Percentiles rank a stretch among this genome's conserved stretches.
Evolutionary conservation across 306 rosid genomes (phyloP).

Genomic region (Canavalia ensiformis): DNA sequence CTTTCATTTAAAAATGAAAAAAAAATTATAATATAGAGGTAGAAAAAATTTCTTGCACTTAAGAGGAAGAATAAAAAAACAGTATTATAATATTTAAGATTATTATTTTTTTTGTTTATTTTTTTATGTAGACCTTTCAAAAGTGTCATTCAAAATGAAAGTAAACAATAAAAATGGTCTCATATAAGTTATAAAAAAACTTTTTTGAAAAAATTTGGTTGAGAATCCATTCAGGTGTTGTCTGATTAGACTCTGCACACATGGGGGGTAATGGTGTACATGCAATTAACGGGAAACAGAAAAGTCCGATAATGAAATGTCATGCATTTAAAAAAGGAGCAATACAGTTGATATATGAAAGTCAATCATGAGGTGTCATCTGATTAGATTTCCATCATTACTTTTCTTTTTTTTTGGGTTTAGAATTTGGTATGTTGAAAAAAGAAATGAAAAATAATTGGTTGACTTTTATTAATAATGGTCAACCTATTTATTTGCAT

Average conservation of each 20-base stretch:
- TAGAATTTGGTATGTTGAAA: not conserved
- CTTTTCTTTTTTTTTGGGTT: not conserved
- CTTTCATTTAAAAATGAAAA: not conserved
- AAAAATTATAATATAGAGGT: too few species aligned
- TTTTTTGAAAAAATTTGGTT: not conserved
- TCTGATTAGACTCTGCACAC: conserved; percentile 47
- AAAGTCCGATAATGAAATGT: conserved; percentile 32
- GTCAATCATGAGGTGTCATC: conserved; percentile 44
- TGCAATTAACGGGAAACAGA: conserved; percentile 12
- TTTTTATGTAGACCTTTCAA: too few species aligned
- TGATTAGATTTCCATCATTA: conserved; percentile 42
- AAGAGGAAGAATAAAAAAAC: too few species aligned
- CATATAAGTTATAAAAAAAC: too few species aligned
- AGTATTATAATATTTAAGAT: too few species aligned
- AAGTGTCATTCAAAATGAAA: too few species aligned
- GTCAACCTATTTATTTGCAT: conserved; percentile 15
- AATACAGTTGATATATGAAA: not conserved
- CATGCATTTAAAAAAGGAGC: conserved; percentile 16
- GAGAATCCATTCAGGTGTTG: conserved; percentile 38
- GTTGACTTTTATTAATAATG: not conserved
- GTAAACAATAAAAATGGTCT: too few species aligned
- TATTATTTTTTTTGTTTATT: too few species aligned
- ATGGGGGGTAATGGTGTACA: conserved; percentile 29
- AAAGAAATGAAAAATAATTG: not conserved
- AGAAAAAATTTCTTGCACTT: too few species aligned